Percentiles rank a stretch among this genome's conserved stretches.
Conservation (phyloP, 345 rosid species). For the Eucalyptus marginata region DNA sequence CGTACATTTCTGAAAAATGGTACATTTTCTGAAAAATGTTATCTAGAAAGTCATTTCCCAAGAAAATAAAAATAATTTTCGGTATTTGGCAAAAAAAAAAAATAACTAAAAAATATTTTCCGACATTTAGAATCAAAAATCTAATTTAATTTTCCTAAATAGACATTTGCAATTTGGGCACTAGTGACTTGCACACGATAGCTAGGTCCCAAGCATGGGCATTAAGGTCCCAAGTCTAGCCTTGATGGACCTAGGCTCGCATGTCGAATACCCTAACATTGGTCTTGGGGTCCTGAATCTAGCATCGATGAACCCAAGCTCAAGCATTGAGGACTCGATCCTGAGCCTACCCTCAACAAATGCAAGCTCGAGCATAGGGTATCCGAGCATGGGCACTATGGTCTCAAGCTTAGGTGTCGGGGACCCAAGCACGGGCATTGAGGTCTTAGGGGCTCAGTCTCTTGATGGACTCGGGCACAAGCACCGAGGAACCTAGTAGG, state of each 20-base stretch:
- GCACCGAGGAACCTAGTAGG: not conserved
- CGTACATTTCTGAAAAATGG: too few species aligned
- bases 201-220: not conserved
- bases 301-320: not conserved
- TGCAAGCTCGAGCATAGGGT: too few species aligned
- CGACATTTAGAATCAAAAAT: accelerated
- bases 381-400: not conserved
- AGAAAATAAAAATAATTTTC: too few species aligned
- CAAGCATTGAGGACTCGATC: not conserved
- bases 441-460: not conserved
- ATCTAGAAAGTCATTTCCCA: not conserved
- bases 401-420: not conserved
- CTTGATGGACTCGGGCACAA: not conserved
- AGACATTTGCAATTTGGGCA: not conserved
- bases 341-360: not conserved
- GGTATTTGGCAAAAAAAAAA: too few species aligned
- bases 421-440: not conserved
- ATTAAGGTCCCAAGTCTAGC: not conserved
- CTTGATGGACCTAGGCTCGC: not conserved
- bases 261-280: too few species aligned
- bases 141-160: not conserved
- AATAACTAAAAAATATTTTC: too few species aligned
- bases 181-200: not conserved
- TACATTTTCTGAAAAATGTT: too few species aligned
- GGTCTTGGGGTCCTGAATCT: not conserved